phyloP scores from a whole-genome alignment of 345 rosid genomes.

The Eucalyptus victrix region DNA sequence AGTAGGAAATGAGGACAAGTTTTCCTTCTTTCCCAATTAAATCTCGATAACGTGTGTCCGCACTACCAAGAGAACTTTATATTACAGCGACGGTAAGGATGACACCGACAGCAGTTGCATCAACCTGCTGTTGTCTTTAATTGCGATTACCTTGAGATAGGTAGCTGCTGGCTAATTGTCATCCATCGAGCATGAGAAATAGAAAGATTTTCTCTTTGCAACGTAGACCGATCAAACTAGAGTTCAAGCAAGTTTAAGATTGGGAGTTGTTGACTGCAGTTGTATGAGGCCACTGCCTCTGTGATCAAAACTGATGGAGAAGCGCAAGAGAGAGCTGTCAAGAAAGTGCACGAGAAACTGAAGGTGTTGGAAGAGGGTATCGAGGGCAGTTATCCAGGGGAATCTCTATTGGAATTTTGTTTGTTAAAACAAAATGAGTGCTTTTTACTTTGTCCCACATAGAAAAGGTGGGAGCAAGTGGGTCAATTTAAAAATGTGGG shows the following conservation, averaged over 20 bases:
- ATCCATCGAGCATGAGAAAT: not conserved
- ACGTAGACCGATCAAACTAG: not conserved
- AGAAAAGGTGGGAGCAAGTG: too few species aligned
- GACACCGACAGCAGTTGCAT: not conserved
- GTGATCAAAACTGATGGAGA: constrained; percentile 25
- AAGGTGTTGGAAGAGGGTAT: constrained; percentile 23
- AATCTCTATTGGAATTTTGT: not conserved
- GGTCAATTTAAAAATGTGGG: too few species aligned
- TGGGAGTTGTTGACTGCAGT: not conserved
- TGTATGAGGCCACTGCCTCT: not conserved
- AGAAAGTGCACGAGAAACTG: constrained; percentile 20
- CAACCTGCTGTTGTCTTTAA: not conserved
- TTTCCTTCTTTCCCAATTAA: not conserved
- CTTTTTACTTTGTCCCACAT: too few species aligned
- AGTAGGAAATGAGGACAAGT: not conserved
- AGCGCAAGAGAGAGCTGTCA: constrained; percentile 19
- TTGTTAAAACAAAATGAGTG: too few species aligned
- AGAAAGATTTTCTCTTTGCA: not conserved
- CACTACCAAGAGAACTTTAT: not conserved
- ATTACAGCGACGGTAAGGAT: not conserved
- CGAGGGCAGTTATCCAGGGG: constrained; percentile 10
- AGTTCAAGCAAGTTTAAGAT: not conserved
- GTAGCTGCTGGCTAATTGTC: not conserved
- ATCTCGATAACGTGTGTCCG: not conserved
- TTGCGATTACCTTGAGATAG: not conserved